A percentile compares a stretch with the other conserved stretches of the same genome.
These are phyloP conservation scores for Papilionanthe hybrid DNA, from an alignment of 116 monocot genomes.

Conservation along the genomic window DNA sequence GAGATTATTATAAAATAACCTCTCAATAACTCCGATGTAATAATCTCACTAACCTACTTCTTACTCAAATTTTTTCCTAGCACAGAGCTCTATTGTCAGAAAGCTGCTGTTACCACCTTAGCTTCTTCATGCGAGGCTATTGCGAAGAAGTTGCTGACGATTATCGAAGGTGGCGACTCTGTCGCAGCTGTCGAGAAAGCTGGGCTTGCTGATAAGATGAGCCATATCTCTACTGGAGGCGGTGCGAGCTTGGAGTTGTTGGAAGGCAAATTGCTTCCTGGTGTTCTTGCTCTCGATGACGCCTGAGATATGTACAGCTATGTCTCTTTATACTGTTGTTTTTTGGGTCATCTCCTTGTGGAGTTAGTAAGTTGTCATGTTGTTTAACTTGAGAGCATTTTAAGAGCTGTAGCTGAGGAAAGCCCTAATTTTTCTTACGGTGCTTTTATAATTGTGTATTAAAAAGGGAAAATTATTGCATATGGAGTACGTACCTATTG, in stretches of 20 bases:
- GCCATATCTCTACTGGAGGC: constrained; percentile 88
- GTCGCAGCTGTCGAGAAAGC: constrained; percentile 91
- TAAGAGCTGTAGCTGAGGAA: not conserved
- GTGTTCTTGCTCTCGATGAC: constrained; percentile 75
- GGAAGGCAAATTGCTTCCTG: constrained; percentile 89
- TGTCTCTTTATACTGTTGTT: too few species aligned
- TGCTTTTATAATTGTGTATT: not conserved
- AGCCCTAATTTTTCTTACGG: not conserved
- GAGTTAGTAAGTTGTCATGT: not conserved
- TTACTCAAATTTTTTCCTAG: not conserved
- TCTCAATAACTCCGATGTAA: too few species aligned
- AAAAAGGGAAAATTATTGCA: not conserved
- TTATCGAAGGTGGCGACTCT: constrained; percentile 87
- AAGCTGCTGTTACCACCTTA: not conserved
- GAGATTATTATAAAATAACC: too few species aligned
- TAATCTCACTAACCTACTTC: too few species aligned
- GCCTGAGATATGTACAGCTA: constrained; percentile 15
- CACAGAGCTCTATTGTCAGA: too few species aligned
- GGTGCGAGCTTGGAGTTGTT: constrained; percentile 94
- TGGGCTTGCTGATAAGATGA: constrained; percentile 69
- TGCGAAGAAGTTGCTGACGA: constrained; percentile 79
- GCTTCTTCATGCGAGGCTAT: constrained; percentile 36
- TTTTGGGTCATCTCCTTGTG: constrained; percentile 1
- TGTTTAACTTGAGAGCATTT: not conserved
- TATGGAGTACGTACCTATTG: not conserved